Percentiles rank a stretch among this genome's conserved stretches.
These are phyloP conservation scores for Phialophora tarda DNA, from an alignment of 2,329 filamentous ascomycete genomes.

Conservation along the genomic window DNA sequence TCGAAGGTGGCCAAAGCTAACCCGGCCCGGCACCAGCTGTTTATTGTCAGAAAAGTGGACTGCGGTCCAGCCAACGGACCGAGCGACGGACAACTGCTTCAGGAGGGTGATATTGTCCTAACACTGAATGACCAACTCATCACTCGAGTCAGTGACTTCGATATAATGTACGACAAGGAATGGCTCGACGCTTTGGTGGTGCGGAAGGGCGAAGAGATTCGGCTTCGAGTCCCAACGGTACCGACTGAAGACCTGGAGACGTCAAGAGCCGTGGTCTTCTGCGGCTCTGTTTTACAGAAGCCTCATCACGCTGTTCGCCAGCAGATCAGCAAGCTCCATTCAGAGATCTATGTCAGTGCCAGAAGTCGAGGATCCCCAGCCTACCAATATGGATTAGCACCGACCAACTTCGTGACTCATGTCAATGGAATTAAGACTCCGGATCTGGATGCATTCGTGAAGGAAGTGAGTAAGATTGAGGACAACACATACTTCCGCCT, in stretches of 20 bases:
- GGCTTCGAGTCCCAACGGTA: slow-evolving; percentile 79
- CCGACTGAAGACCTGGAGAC: slow-evolving; percentile 91
- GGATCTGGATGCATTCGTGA: slow-evolving; percentile 79
- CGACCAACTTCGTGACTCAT: slow-evolving; percentile 96
- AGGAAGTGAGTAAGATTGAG: slow-evolving; percentile 81
- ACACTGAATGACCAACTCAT: slow-evolving; percentile 91
- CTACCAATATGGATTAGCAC: slow-evolving; percentile 88
- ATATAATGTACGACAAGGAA: slow-evolving; percentile 93
- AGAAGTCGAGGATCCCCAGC: slow-evolving; percentile 80
- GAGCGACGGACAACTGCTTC: slow-evolving; percentile 61
- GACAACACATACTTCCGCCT: slow-evolving; percentile 98
- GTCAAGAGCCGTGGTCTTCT: slow-evolving; percentile 89
- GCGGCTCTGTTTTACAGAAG: slow-evolving; percentile 88
- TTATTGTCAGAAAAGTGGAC: slow-evolving; percentile 94
- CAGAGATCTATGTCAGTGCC: slow-evolving; percentile 93
- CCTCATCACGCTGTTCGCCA: slow-evolving; percentile 96
- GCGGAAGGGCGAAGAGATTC: slow-evolving; percentile 79
- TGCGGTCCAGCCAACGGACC: slow-evolving; percentile 58
- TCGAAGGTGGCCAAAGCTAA: slow-evolving; percentile 86
- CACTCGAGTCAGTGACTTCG: slow-evolving; percentile 88
- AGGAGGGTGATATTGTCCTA: slow-evolving; percentile 91
- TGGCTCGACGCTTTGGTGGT: slow-evolving; percentile 83
- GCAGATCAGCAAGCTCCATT: slow-evolving; percentile 95
- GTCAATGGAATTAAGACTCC: slow-evolving; percentile 88
- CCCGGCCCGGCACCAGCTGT: slow-evolving; percentile 90